phyloP scores from a whole-genome alignment of 2,329 filamentous ascomycete genomes.

The Cytospora piceae region DNA sequence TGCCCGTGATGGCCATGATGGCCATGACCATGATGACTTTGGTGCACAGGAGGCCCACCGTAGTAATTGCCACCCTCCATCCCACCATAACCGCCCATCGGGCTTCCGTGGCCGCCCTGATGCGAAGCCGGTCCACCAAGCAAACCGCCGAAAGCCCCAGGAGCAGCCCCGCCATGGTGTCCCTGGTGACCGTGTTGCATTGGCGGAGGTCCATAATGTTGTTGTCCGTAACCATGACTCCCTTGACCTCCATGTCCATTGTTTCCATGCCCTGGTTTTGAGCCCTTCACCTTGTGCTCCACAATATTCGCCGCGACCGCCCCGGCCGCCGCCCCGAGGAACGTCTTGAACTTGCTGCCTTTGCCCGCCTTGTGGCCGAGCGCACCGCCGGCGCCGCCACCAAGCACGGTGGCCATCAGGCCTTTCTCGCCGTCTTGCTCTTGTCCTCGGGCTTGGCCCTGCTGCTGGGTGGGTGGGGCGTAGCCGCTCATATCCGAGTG shows the following conservation, averaged over 20 bases:
- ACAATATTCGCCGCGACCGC: constrained; percentile 59
- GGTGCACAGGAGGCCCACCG: constrained; percentile 7
- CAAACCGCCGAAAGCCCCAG: background rate
- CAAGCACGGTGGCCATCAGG: constrained; percentile 57
- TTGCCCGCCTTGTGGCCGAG: constrained; percentile 59
- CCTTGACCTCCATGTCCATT: constrained; percentile 11
- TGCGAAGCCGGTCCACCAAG: no score
- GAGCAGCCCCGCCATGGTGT: constrained; percentile 7
- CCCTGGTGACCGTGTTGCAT: constrained; percentile 17
- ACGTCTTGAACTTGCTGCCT: constrained; percentile 52
- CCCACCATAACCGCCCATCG: constrained; percentile 5
- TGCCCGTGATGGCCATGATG: constrained; percentile 21
- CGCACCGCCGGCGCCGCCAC: constrained; percentile 57
- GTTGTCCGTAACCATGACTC: background rate
- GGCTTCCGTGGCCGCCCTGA: background rate
- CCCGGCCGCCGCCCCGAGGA: constrained; percentile 57
- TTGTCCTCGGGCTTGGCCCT: constrained; percentile 20
- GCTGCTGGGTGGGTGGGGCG: constrained; percentile 21
- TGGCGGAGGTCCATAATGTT: constrained; percentile 12
- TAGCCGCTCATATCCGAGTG: constrained; percentile 22
- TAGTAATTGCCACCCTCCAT: background rate
- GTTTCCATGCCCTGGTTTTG: constrained; percentile 30
- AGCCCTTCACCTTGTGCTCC: constrained; percentile 47
- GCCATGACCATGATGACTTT: constrained; percentile 20
- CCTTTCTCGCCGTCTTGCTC: constrained; percentile 54